Base-by-base conservation (phyloP, 257 asterid species). In the Gentiana macrophylla region DNA sequence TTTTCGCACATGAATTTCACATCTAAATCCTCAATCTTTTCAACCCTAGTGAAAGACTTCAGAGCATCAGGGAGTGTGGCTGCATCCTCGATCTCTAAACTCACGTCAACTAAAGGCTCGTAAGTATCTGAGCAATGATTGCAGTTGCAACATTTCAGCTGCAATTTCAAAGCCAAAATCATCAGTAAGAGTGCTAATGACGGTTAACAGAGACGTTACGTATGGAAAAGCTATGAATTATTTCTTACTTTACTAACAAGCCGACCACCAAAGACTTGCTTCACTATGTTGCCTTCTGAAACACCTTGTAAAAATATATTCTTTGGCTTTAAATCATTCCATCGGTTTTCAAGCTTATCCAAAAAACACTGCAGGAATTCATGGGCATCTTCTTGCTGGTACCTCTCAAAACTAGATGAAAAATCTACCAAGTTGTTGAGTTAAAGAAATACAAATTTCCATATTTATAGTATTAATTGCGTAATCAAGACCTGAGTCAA, bases 351-450 rank as follows among this genome's bases (percentile, higher is more conserved):
- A 52, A 91, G 96, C 66, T 70, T 78, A 70, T 86, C 89, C 78
- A 90, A 49, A 69, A 84, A 82, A 53, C 92, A 90, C 60, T 86
- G 89, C n/a, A 90, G 80, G 66, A 86, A 90, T 53, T 90, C 95
- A 61, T 86, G 92, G 57, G 96, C 94, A 71, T 90, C 98, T 70
- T 86, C 96, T 64, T 86, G 96, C 73, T 77, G 89, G 52, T n/a
- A 80, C 49, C 74, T 74, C 53, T 53, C 60, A 59, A 90, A 90
- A 60, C 68, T 38, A 34, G 94, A 79, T 1, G 87, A 90, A 62
- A 90, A 75, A 60, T 86, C 94, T 90, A 70, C 57, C 12, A 24
- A 66, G 72, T 75, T 78, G 59, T 35, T 48, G 43, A 55, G 58
- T 82, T 82, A 65, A 80, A 80, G 89, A 60, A 76, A 15, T 49